Percentiles rank a stretch among this genome's conserved stretches.
Evolutionary conservation across 2,329 filamentous ascomycete genomes (phyloP).

Genomic region (Rutstroemia sp.): DNA sequence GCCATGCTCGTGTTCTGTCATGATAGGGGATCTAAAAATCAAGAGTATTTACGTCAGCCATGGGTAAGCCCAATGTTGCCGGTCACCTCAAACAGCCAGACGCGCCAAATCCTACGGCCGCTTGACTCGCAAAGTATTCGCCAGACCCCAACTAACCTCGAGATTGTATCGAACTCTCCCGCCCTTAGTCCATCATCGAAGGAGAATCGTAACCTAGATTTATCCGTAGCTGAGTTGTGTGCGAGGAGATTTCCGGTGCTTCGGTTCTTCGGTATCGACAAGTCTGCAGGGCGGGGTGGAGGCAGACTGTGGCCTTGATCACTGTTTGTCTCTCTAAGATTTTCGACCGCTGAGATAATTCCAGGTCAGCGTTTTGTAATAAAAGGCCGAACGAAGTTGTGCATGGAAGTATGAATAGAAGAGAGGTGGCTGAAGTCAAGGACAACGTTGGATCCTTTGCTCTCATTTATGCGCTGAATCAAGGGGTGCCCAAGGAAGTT

Average conservation of each 20-base stretch:
- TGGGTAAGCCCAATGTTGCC: background rate
- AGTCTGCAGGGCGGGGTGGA: conserved; percentile 16
- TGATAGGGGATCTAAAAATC: conserved; percentile 62
- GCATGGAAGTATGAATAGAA: background rate
- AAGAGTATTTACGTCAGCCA: conserved; percentile 21
- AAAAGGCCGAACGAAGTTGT: background rate
- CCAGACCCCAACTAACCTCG: conserved; percentile 52
- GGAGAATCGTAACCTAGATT: conserved; percentile 57
- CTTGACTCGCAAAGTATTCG: background rate
- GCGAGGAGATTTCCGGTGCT: conserved; percentile 53
- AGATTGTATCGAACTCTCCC: conserved; percentile 60
- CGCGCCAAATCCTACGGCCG: background rate
- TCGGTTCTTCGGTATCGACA: conserved; percentile 52
- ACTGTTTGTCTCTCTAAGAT: conserved; percentile 12
- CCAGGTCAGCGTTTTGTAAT: conserved; percentile 11
- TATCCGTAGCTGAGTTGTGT: conserved; percentile 40
- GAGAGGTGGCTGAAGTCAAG: background rate
- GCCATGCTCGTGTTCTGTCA: conserved; percentile 82
- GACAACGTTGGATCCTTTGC: background rate
- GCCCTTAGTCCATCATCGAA: conserved; percentile 58
- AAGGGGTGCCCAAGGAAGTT: background rate
- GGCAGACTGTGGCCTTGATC: conserved; percentile 16
- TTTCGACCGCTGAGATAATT: conserved; percentile 20
- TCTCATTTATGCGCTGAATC: conserved; percentile 11
- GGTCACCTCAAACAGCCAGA: background rate